Evolutionary conservation across 306 rosid genomes (phyloP).

Genomic region (Mucuna pruriens): DNA sequence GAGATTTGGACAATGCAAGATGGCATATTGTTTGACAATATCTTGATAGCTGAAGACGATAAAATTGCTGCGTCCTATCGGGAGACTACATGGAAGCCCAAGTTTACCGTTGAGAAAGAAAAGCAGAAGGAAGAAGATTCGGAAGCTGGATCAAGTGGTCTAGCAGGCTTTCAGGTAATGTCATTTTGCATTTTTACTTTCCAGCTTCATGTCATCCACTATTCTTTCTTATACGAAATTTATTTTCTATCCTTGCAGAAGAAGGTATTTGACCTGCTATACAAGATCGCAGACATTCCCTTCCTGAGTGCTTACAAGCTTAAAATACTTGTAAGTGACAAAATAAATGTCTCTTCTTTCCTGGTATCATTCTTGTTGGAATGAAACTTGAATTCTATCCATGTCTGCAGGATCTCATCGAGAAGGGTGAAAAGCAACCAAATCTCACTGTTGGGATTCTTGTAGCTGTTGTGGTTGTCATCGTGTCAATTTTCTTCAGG

Average conservation of each 20-base stretch:
- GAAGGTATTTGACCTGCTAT: slow-evolving; percentile 80
- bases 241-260: slow-evolving; percentile 58
- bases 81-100: slow-evolving; percentile 85
- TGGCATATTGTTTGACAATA: slow-evolving; percentile 87
- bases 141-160: slow-evolving; percentile 62
- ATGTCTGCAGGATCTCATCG: slow-evolving; percentile 72
- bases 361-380: not conserved
- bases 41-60: slow-evolving; percentile 77
- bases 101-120: slow-evolving; percentile 77
- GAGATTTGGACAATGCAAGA: slow-evolving; percentile 99
- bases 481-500: slow-evolving; percentile 63
- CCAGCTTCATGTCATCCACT: not conserved
- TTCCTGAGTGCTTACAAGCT: slow-evolving; percentile 68
- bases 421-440: slow-evolving; percentile 82
- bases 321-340: slow-evolving; percentile 60
- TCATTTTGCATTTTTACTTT: not conserved
- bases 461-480: slow-evolving; percentile 57
- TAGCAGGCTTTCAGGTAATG: slow-evolving; percentile 68
- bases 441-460: slow-evolving; percentile 77
- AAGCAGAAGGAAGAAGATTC: slow-evolving; percentile 74
- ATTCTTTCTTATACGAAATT: slow-evolving; percentile 1
- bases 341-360: not conserved
- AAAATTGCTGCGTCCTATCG: slow-evolving; percentile 74
- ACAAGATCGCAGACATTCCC: slow-evolving; percentile 81
- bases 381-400: slow-evolving; percentile 16